These are phyloP conservation scores for Nothophaeocryptopus gaeumannii DNA, from an alignment of 2,329 filamentous ascomycete species.

Conservation along the genomic window DNA sequence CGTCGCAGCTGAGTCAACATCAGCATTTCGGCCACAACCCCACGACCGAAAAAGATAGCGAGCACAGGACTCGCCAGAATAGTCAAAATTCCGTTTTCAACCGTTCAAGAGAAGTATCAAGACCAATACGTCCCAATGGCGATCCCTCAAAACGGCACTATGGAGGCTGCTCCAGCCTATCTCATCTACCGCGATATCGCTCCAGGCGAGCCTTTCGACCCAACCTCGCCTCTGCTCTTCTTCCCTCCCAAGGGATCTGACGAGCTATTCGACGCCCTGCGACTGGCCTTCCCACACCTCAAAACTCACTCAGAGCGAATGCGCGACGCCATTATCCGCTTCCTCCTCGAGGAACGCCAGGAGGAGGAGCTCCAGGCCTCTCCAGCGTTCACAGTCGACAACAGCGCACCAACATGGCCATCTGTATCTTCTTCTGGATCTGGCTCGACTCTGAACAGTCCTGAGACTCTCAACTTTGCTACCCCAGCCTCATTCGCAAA, in stretches of 20 bases:
- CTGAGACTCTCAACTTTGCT: slow-evolving; percentile 29
- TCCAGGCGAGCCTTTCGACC: slow-evolving; percentile 32
- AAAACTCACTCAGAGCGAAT: slow-evolving; percentile 40
- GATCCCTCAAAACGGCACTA: slow-evolving; percentile 14
- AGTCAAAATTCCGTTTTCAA: slow-evolving; percentile 1
- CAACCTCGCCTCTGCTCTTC: slow-evolving; percentile 34
- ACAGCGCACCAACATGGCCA: slow-evolving; percentile 27
- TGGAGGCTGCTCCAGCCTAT: slow-evolving; percentile 27
- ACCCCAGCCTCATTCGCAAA: slow-evolving; percentile 30
- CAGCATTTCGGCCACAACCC: slow-evolving; percentile 1
- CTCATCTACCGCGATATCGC: slow-evolving; percentile 36
- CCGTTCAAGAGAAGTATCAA: neutral
- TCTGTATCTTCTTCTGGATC: slow-evolving; percentile 31
- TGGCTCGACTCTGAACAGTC: slow-evolving; percentile 32
- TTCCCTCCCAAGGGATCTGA: slow-evolving; percentile 40
- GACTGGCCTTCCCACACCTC: slow-evolving; percentile 34
- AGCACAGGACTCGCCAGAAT: neutral
- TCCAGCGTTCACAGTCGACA: slow-evolving; percentile 22
- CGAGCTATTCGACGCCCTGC: slow-evolving; percentile 39
- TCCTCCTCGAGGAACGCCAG: slow-evolving; percentile 36
- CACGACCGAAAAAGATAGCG: neutral
- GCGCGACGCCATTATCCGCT: slow-evolving; percentile 40
- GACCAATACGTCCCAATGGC: slow-evolving; percentile 17
- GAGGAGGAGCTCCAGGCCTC: slow-evolving; percentile 28
- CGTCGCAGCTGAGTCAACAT: slow-evolving; percentile 9